Percentiles rank a stretch among this genome's conserved stretches.
Evolutionary conservation across 2,329 filamentous ascomycete genomes (phyloP).

Genomic region (Botrytis pseudocinerea): DNA sequence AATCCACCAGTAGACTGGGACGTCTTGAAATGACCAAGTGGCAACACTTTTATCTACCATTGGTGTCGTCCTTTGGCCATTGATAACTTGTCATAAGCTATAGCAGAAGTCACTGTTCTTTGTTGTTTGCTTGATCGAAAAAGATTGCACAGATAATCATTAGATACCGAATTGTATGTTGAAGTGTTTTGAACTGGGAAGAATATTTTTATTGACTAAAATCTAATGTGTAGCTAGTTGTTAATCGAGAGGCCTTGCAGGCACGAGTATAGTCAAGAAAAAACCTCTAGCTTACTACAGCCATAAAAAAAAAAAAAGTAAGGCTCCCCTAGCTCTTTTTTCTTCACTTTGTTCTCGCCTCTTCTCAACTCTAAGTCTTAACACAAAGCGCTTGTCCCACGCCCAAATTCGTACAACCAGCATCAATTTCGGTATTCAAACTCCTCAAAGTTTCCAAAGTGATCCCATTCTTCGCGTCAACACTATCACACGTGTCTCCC

Average conservation of each 20-base stretch:
- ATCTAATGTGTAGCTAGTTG: background rate
- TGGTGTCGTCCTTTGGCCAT: background rate
- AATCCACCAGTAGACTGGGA: background rate
- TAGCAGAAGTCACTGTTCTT: background rate
- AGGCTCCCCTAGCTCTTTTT: background rate
- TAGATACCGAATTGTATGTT: background rate
- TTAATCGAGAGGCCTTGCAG: background rate
- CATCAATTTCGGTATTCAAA: background rate
- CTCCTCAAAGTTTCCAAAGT: background rate
- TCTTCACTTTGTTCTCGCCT: no score
- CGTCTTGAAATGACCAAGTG: background rate
- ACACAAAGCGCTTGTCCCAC: constrained; percentile 5
- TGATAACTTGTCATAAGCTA: background rate
- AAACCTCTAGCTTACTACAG: background rate
- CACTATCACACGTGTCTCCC: background rate
- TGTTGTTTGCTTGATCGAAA: background rate
- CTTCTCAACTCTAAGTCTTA: background rate
- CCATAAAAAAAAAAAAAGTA: background rate
- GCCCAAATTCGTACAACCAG: background rate
- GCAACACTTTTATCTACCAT: background rate
- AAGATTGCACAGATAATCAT: background rate
- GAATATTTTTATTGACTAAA: background rate
- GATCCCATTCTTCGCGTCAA: background rate
- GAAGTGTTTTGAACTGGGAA: background rate
- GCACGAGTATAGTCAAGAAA: no score